Evolutionary conservation across 192 early-diverging fungal species (phyloP), one percentile per base, ranked within the genome.

Genomic region (Coemansia sp.): DNA sequence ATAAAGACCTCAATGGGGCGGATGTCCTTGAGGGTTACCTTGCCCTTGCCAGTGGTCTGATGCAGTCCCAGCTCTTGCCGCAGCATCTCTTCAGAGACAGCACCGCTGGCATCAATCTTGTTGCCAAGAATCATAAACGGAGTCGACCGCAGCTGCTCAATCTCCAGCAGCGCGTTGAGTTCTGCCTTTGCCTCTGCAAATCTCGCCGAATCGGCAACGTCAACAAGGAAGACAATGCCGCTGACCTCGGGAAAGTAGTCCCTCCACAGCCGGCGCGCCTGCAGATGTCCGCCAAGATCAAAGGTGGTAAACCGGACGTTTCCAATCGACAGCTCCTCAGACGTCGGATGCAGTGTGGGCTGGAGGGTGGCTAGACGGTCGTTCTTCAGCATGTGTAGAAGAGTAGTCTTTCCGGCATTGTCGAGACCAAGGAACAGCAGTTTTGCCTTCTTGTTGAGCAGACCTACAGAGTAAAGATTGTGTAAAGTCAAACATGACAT

Each of bases 381-480:
- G 78, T 95, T 99, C 86, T 99, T 99, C 66, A 99, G 85, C 92
- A 99, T 96, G 83, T 99, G 96, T 52, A 99, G 84, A 17, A 99
- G 83, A 47, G 96, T 99, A 3, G 96, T 99, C 82, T 99, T 99
- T 56, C 93, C 93, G 55, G 93, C 93, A 82, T 96, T 96, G 78
- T 99, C 96, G 44, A 99, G 85, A 55, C 96, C 96, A 50, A 99
- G 85, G 82, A 99, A 99, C 49, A 99, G 82, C 67, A 99, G 93
- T 81, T 96, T 98, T 54, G 95, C 96, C 77, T 94, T 96, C 83
- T 99, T 99, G 82, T 99, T 98, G 70, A 95, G 80, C 69, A 99
- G 86, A 66, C 96, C 96, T 98, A 74, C 41, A 54, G 10, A 3
- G 21, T 7, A 0, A 39, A 19, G 21, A 14, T 44, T 37, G 1